Base-by-base conservation (phyloP, 2,329 filamentous ascomycete genomes). In the Fusarium sp. region DNA sequence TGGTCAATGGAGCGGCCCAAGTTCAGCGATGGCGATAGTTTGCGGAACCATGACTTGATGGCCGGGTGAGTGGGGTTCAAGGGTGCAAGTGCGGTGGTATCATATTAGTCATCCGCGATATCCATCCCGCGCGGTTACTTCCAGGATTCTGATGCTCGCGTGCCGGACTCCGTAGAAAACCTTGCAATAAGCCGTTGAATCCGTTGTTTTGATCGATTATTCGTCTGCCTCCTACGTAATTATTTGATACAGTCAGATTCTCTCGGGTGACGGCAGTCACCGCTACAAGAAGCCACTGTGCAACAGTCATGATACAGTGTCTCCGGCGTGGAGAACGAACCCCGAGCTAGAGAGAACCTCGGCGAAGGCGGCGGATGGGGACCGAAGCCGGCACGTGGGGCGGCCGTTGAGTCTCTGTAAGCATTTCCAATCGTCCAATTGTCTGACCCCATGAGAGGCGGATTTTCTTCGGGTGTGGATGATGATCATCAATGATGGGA, bases 1-100 rank as follows among this genome's bases (percentile, higher is more conserved):
- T 67, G 56, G 20, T 11, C 36, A 68, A 68, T 64, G 62, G 73
- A 71, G 69, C 55, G 61, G 62, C 38, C 64, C 53, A 69, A 63
- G 65, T 63, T 63, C 62, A 44, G 53, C 72, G 71, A 77, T 77
- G 68, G 72, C 67, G 73, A 77, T 77, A 67, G 69, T 73, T 76
- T 73, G 72, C 71, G 70, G 73, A 72, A 76, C 71, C 75, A 73
- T 73, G 66, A 64, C 71, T 77, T 70, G 73, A 72, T 67, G 46
- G 24, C 46, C 46, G 55, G 71, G 59, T 60, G 72, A 70, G 75
- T 77, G 73, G 75, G 71, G 75, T 70, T 72, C 69, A 71, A 67
- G 63, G 66, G 62, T 67, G 38, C 62, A 62, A 65, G 74, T 65
- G 63, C 22, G 51, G 49, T 58, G 58, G 62, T 33, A 35, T 36